A percentile compares a stretch with the other conserved stretches of the same genome.
These are phyloP conservation scores for Mycosphaerella sp. DNA, from an alignment of 2,329 filamentous ascomycete genomes.

Conservation along the genomic window DNA sequence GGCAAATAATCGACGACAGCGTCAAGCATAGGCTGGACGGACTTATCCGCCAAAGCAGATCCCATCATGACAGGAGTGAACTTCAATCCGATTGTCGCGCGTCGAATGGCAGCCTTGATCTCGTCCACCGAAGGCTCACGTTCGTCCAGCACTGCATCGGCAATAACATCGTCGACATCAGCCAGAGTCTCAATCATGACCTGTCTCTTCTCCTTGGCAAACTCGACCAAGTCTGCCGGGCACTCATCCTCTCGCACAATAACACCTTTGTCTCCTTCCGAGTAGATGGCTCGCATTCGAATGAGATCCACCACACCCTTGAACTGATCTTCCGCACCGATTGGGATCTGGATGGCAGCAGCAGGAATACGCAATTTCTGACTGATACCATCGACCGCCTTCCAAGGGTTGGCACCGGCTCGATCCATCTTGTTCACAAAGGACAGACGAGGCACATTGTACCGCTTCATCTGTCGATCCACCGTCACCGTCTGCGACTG, in stretches of 20 bases:
- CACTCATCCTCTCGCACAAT: constrained; percentile 73
- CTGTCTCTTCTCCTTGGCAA: constrained; percentile 75
- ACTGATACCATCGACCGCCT: constrained; percentile 96
- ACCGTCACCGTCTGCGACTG: constrained; percentile 98
- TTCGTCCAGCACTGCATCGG: constrained; percentile 89
- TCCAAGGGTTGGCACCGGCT: constrained; percentile 97
- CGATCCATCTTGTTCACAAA: constrained; percentile 99
- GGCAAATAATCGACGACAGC: constrained; percentile 94
- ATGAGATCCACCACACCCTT: constrained; percentile 89
- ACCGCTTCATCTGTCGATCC: constrained; percentile 96
- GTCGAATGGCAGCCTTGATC: constrained; percentile 86
- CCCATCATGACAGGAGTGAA: constrained; percentile 97
- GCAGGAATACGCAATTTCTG: constrained; percentile 88
- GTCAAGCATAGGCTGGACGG: constrained; percentile 92
- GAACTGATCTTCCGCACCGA: constrained; percentile 86
- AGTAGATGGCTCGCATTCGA: constrained; percentile 88
- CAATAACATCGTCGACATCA: constrained; percentile 96
- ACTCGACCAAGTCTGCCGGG: constrained; percentile 67
- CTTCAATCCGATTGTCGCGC: constrained; percentile 80
- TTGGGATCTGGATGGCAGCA: constrained; percentile 89
- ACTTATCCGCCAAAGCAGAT: constrained; percentile 89
- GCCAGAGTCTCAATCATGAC: constrained; percentile 90
- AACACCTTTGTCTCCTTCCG: constrained; percentile 73
- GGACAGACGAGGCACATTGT: constrained; percentile 90
- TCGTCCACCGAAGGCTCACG: constrained; percentile 69